These are phyloP conservation scores for Penicillium brevicompactum DNA, from an alignment of 2,329 filamentous ascomycete species.

Conservation along the genomic window DNA sequence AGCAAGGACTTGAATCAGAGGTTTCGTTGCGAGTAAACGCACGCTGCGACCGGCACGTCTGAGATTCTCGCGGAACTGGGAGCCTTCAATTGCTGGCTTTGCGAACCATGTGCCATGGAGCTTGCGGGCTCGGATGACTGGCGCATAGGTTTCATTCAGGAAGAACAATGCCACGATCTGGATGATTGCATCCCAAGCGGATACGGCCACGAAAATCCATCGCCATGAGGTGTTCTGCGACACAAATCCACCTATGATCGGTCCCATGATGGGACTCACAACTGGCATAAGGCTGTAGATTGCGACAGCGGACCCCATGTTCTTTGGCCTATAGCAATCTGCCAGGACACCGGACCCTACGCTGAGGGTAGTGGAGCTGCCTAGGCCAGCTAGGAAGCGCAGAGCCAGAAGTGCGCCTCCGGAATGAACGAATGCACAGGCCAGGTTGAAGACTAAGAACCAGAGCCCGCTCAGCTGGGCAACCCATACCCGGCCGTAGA, in stretches of 20 bases:
- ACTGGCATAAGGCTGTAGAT: not conserved
- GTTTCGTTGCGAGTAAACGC: conserved; percentile 56
- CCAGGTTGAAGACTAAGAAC: conserved; percentile 53
- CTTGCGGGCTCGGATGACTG: conserved; percentile 57
- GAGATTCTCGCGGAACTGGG: not conserved
- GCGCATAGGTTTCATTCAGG: conserved; percentile 63
- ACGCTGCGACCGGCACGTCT: conserved; percentile 55
- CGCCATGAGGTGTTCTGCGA: conserved; percentile 43
- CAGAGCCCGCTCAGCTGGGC: conserved; percentile 52
- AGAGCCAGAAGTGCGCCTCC: conserved; percentile 52
- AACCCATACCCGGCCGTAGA: conserved; percentile 51
- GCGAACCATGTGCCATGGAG: not conserved
- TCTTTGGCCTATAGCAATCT: conserved; percentile 58
- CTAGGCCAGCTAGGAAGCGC: conserved; percentile 54
- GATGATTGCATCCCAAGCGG: conserved; percentile 60
- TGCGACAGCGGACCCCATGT: conserved; percentile 47
- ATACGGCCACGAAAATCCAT: conserved; percentile 54
- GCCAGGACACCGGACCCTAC: conserved; percentile 42
- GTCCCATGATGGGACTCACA: conserved; percentile 48
- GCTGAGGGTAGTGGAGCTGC: conserved; percentile 52
- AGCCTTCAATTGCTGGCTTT: not conserved
- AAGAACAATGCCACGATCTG: conserved; percentile 61
- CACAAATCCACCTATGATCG: conserved; percentile 64
- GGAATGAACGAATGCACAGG: conserved; percentile 52
- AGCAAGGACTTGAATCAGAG: conserved; percentile 59